A percentile compares a stretch with the other conserved stretches of the same genome.
phyloP scores from a whole-genome alignment of 176 grass and related monocot genomes.

The Raddia distichophylla region DNA sequence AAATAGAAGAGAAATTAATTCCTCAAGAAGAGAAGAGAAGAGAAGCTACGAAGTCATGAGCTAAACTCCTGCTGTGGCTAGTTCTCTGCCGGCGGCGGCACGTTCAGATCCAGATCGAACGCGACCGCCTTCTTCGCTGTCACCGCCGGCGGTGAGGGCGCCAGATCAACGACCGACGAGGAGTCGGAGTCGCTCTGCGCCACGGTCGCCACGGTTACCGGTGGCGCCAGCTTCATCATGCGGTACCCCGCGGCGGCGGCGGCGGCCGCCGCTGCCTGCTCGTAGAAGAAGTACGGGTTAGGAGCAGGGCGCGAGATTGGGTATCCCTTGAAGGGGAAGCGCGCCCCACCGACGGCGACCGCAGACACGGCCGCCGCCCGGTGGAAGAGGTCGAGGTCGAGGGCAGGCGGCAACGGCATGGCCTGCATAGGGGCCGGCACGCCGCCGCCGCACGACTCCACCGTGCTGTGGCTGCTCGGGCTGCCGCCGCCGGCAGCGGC shows the following conservation, averaged over 20 bases:
- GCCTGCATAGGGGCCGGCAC: conserved; percentile 42
- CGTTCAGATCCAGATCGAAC: conserved; percentile 92
- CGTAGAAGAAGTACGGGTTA: conserved; percentile 66
- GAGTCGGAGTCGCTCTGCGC: conserved; percentile 65
- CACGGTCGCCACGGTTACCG: conserved; percentile 34
- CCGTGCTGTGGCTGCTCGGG: conserved; percentile 71
- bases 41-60: conserved; percentile 38
- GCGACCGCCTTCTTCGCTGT: conserved; percentile 27
- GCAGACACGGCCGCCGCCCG: conserved; percentile 34
- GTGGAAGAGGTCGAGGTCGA: conserved; percentile 61
- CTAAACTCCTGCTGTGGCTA: conserved; percentile 35
- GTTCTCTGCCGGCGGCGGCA: conserved; percentile 70
- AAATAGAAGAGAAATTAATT: not conserved
- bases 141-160: conserved; percentile 38
- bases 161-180: conserved; percentile 62
- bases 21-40: conserved; percentile 17
- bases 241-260: conserved; percentile 31
- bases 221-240: conserved; percentile 42
- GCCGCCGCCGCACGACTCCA: conserved; percentile 54
- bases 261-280: conserved; percentile 28
- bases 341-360: conserved; percentile 22
- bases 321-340: conserved; percentile 60
- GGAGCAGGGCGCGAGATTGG: conserved; percentile 29
- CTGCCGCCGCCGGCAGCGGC: conserved; percentile 31
- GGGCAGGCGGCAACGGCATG: conserved; percentile 42